These are phyloP conservation scores for Leishmania guyanensis DNA, from an alignment of 208 protist species.

Conservation along the genomic window DNA sequence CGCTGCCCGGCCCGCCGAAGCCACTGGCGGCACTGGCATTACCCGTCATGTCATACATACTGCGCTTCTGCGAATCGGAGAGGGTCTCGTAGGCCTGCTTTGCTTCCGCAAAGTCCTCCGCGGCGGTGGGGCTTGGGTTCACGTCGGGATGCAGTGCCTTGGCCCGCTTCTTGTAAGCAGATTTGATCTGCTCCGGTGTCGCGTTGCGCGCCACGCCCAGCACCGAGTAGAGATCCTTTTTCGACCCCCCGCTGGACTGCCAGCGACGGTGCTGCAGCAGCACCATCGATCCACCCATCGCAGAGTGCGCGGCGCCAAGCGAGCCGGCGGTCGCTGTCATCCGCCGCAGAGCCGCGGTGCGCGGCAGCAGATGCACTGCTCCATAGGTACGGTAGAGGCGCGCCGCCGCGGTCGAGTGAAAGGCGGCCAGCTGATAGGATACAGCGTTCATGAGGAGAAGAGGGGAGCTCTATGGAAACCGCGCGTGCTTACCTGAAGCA, in stretches of 20 bases:
- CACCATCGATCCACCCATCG: conserved; percentile 7
- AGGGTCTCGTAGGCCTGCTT: conserved; percentile 92
- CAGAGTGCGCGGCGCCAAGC: background rate
- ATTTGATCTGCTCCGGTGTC: conserved; percentile 84
- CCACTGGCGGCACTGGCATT: conserved; percentile 68
- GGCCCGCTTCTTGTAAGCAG: conserved; percentile 84
- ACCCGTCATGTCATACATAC: conserved; percentile 92
- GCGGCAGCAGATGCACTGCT: background rate
- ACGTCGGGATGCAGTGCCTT: conserved; percentile 91
- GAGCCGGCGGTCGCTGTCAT: background rate
- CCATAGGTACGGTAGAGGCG: background rate
- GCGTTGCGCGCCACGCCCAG: conserved; percentile 81
- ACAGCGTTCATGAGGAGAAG: conserved; percentile 1
- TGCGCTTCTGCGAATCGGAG: conserved; percentile 87
- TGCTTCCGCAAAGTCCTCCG: conserved; percentile 89
- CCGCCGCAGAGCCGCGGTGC: conserved; percentile 4
- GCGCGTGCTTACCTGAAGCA: background rate
- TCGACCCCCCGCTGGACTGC: conserved; percentile 34
- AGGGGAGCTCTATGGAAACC: background rate
- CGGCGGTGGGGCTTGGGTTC: conserved; percentile 76
- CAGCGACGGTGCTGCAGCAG: conserved; percentile 13
- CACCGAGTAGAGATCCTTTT: conserved; percentile 85
- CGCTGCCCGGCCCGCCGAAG: conserved; percentile 42
- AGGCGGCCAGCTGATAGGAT: background rate
- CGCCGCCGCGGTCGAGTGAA: background rate